Conservation (phyloP, 2,329 filamentous ascomycete species). For the Trichoderma hamatum region DNA sequence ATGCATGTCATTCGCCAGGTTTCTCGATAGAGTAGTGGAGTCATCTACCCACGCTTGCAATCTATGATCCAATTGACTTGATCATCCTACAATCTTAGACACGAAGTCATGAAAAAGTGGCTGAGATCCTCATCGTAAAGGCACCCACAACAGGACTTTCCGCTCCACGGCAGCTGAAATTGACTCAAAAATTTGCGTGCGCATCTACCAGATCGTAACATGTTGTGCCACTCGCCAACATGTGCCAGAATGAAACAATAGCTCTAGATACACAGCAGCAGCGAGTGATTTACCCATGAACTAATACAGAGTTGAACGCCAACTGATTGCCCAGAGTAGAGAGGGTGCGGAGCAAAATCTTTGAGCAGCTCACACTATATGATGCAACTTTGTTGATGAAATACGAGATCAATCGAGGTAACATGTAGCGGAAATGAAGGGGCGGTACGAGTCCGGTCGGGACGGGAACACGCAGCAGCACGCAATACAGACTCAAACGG, state of each 20-base stretch:
- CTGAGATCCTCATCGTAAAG: neutral
- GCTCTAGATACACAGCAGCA: constrained; percentile 4
- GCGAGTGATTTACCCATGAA: neutral
- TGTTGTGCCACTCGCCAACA: neutral
- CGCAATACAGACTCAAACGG: constrained; percentile 26
- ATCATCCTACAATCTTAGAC: neutral
- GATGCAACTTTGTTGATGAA: neutral
- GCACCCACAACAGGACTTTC: neutral
- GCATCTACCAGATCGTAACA: too few relatives aligned
- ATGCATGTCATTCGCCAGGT: neutral
- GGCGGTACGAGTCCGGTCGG: constrained; percentile 3
- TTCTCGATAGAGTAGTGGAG: neutral
- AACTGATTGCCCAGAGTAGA: neutral
- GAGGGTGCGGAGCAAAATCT: neutral
- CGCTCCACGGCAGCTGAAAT: constrained; percentile 13
- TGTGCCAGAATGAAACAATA: constrained; percentile 23
- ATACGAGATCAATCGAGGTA: neutral
- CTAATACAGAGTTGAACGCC: neutral
- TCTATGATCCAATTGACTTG: neutral
- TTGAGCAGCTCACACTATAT: neutral
- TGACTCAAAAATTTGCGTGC: neutral
- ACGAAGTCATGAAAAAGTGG: too few relatives aligned
- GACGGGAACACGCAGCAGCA: constrained; percentile 31
- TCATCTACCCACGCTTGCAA: neutral
- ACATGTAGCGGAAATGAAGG: constrained; percentile 5